Base-by-base conservation (phyloP, 371 early-diverging fungal genomes). In the Mortierella sp. region DNA sequence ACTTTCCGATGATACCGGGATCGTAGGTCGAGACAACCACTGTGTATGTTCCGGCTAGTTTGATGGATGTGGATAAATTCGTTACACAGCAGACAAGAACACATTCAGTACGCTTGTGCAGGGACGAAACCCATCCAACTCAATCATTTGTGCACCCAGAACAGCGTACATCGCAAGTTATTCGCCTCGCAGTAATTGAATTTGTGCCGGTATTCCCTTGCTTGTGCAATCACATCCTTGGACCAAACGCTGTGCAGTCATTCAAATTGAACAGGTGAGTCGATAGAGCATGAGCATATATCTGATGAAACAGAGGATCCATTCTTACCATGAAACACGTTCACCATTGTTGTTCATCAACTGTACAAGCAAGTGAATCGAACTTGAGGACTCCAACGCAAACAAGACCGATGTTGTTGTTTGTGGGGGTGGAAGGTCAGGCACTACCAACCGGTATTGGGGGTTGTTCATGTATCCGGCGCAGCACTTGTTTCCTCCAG, bases 21-120 rank as follows among this genome's bases (percentile, higher is more conserved):
- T 93, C 91, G 79, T 86, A 93, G 0, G 94, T 92, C 43, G 94
- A 94, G 0, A 85, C 90, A 4, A 94, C 86, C 0, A 93, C 80
- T 9, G 93, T 92, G 80, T 93, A 94, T 56, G 84, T 84, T 9
- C 90, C 89, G 28, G 87, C 91, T 90, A 64, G 27, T 34, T n/a
- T n/a, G n/a, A n/a, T n/a, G n/a, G n/a, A n/a, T n/a, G n/a, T n/a
- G n/a, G n/a, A n/a, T n/a, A n/a, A n/a, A n/a, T n/a, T n/a, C n/a
- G n/a, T n/a, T n/a, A n/a, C n/a, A n/a, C n/a, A n/a, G n/a, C n/a
- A n/a, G n/a, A n/a, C n/a, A n/a, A n/a, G n/a, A n/a, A n/a, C n/a
- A n/a, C n/a, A n/a, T n/a, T n/a, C n/a, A n/a, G n/a, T n/a, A n/a
- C n/a, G n/a, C n/a, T n/a, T n/a, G n/a, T n/a, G n/a, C n/a, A n/a